phyloP scores from a whole-genome alignment of 2,329 filamentous ascomycete species.

The Penicillium sp. region DNA sequence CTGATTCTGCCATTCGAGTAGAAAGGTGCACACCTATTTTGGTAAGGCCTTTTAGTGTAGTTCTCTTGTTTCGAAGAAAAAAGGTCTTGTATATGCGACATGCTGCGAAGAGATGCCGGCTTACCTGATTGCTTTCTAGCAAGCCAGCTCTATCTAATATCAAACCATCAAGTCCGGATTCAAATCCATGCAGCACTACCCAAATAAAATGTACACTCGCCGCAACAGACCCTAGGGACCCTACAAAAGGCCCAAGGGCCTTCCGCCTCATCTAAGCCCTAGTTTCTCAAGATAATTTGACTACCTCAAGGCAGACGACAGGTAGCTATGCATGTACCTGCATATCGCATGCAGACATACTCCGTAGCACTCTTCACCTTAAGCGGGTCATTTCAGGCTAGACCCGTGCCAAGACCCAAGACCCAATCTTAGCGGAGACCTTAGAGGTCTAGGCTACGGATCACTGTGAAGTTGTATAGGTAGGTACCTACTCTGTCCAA shows the following conservation, averaged over 20 bases:
- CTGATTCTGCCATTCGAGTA: no score
- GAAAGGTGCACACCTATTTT: no score
- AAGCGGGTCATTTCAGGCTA: neutral
- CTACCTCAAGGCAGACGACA: neutral
- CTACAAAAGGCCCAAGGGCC: neutral
- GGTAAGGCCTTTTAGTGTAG: no score
- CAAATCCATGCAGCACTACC: neutral
- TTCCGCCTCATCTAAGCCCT: neutral
- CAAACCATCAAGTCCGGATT: neutral
- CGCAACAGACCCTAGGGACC: neutral
- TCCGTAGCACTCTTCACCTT: neutral
- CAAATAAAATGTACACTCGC: neutral
- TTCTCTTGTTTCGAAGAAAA: no score
- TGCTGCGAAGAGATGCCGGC: no score
- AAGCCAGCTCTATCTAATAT: no score
- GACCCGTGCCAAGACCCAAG: conserved; percentile 6
- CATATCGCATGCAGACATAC: conserved; percentile 15
- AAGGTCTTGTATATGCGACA: no score
- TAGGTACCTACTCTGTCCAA: no score
- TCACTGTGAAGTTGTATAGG: no score
- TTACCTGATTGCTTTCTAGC: no score
- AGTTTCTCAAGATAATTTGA: neutral
- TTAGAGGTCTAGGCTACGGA: neutral
- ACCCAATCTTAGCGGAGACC: neutral
- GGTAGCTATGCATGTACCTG: conserved; percentile 17